Evolutionary conservation across 225 moss, liverwort and hornwort species (phyloP), one percentile per base, ranked within the genome.

Genomic region (Marchantia polymorpha): DNA sequence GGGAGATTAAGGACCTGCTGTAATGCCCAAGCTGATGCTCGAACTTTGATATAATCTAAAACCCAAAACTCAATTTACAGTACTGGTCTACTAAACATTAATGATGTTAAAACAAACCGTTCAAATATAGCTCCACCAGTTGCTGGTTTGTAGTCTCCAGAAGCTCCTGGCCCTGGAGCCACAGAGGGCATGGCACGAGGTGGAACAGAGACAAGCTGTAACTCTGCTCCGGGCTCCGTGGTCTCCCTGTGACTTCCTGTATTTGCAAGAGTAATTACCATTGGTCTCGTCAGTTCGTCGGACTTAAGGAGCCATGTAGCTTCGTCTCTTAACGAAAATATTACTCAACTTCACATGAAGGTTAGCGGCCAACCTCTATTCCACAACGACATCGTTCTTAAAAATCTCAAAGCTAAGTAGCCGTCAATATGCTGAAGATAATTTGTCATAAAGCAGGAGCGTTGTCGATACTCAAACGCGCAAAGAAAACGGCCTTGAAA

Each of bases 151-250:
- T 63, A 84, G 77, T 91, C 94, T 73, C 83, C 88, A 27, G 90
- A 83, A 72, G 85, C 89, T 83, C 89, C 88, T 78, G 93, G 83
- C 83, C 87, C 92, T 71, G 90, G 87, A 48, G 82, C 69, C 82
- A 86, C 86, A 76, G 91, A 65, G 81, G 91, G 86, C 81, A 89
- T 90, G n/a, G 75, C 83, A 79, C 65, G 90, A 7, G 85, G 84
- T 69, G 88, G 83, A 56, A 92, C 86, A 78, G 91, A 76, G 12
- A 86, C 91, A 59, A 96, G 83, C 85, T 96, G 91, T 78, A 90
- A 86, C 60, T 91, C 86, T 79, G 83, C 88, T 83, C 85, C 91
- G 82, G 84, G 78, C 53, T 79, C 91, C 79, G 66, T 12, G 14
- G 52, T 78, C 75, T 87, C 83, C 73, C 82, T 83, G 54, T 75